A percentile compares a stretch with the other conserved stretches of the same genome.
phyloP scores from a whole-genome alignment of 2,329 filamentous ascomycete genomes.

The Verticillium tricorpus region DNA sequence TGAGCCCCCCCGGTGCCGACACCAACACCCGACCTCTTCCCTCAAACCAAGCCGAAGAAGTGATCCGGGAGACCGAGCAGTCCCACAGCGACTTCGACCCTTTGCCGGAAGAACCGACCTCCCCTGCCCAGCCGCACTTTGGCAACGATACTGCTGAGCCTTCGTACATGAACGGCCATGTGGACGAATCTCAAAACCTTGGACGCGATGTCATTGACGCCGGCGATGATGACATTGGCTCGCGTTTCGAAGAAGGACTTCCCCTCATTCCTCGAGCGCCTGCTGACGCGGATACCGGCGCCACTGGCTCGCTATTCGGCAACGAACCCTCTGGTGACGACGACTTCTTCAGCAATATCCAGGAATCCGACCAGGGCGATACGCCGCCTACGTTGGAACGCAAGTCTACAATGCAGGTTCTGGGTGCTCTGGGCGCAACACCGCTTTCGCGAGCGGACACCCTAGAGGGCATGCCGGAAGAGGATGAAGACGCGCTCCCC shows the following conservation, averaged over 20 bases:
- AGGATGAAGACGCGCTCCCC: slow-evolving; percentile 19
- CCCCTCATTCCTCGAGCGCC: slow-evolving; percentile 49
- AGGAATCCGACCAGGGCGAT: slow-evolving; percentile 23
- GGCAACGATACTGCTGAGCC: not conserved
- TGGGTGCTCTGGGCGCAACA: slow-evolving; percentile 43
- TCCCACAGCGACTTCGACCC: slow-evolving; percentile 27
- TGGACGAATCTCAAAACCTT: slow-evolving; percentile 28
- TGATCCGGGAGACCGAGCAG: slow-evolving; percentile 34
- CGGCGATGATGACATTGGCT: slow-evolving; percentile 43
- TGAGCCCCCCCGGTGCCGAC: slow-evolving; percentile 15
- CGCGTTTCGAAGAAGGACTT: slow-evolving; percentile 66
- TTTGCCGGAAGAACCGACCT: not conserved
- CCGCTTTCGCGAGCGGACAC: slow-evolving; percentile 16
- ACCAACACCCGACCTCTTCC: slow-evolving; percentile 34
- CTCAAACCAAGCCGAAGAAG: slow-evolving; percentile 47
- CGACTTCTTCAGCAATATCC: slow-evolving; percentile 59
- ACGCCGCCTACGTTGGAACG: slow-evolving; percentile 44
- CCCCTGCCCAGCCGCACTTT: not conserved
- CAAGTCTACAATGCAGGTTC: slow-evolving; percentile 66
- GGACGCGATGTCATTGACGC: slow-evolving; percentile 37
- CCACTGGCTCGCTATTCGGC: slow-evolving; percentile 26
- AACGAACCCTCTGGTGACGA: slow-evolving; percentile 45
- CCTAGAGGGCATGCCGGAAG: slow-evolving; percentile 25
- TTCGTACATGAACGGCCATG: not conserved
- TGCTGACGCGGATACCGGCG: slow-evolving; percentile 1